Conservation (phyloP, 257 asterid species). For the Gardenia jasminoides region DNA sequence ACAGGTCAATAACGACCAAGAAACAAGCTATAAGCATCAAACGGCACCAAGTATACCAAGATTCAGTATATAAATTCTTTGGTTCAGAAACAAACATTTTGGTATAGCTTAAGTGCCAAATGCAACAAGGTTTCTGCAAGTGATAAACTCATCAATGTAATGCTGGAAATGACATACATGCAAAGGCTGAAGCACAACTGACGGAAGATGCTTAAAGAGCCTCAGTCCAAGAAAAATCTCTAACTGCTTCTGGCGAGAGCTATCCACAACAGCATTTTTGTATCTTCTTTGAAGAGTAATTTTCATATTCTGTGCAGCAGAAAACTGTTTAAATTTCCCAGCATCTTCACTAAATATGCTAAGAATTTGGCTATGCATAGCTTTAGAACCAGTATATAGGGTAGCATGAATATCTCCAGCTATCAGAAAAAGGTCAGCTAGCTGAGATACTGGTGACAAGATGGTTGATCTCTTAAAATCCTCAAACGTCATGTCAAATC, state of each 20-base stretch:
- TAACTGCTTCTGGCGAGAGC: constrained; percentile 96
- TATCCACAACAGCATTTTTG: constrained; percentile 92
- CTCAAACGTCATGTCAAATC: constrained; percentile 97
- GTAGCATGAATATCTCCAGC: constrained; percentile 99
- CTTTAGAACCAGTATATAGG: constrained; percentile 91
- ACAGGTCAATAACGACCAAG: neutral
- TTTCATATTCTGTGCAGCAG: constrained; percentile 97
- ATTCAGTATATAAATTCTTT: neutral
- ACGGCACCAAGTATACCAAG: neutral
- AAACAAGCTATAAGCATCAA: neutral
- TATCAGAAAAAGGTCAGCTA: constrained; percentile 80
- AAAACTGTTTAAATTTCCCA: constrained; percentile 94
- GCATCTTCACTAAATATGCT: constrained; percentile 93
- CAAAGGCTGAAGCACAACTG: constrained; percentile 64
- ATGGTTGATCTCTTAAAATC: constrained; percentile 96
- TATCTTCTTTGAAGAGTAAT: constrained; percentile 95
- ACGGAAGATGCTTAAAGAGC: constrained; percentile 93
- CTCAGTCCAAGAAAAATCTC: constrained; percentile 91
- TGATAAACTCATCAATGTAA: neutral
- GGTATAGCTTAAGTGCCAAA: neutral
- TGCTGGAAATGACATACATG: constrained; percentile 52
- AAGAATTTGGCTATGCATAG: constrained; percentile 99
- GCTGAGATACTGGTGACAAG: constrained; percentile 77
- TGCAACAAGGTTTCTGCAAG: neutral
- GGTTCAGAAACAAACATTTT: neutral